Conservation (phyloP, 1,284 basidiomycete species). For the Trichosporon ovoides region DNA sequence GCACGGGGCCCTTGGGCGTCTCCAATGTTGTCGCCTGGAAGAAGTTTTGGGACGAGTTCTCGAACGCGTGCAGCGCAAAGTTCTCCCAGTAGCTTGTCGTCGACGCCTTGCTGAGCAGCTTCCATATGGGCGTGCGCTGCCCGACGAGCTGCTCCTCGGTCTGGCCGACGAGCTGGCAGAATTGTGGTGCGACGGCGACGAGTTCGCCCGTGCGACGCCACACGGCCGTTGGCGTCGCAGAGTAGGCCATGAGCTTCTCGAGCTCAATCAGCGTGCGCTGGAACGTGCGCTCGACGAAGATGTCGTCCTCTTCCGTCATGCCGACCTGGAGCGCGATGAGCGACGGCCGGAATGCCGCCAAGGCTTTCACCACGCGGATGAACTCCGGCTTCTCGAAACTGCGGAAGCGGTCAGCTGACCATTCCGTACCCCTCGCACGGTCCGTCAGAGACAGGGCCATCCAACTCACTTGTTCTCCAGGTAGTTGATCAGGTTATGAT, state of each 20-base stretch:
- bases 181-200: slow-evolving; percentile 91
- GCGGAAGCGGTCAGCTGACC: slow-evolving; percentile 21
- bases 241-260: slow-evolving; percentile 93
- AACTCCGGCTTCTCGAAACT: slow-evolving; percentile 96
- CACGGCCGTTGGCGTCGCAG: slow-evolving; percentile 97
- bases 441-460: no score
- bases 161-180: slow-evolving; percentile 89
- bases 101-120: slow-evolving; percentile 83
- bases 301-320: slow-evolving; percentile 82
- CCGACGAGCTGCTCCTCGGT: slow-evolving; percentile 73
- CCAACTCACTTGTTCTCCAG: slow-evolving; percentile 69
- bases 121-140: slow-evolving; percentile 77
- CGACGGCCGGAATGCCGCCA: slow-evolving; percentile 90
- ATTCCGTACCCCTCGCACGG: slow-evolving; percentile 20
- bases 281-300: slow-evolving; percentile 92
- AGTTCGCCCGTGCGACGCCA: slow-evolving; percentile 98
- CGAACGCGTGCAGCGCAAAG: slow-evolving; percentile 89
- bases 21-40: slow-evolving; percentile 77
- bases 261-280: slow-evolving; percentile 90
- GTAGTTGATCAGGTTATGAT: slow-evolving; percentile 90
- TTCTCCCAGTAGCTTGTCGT: slow-evolving; percentile 94
- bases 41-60: slow-evolving; percentile 90
- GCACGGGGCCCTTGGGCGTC: slow-evolving; percentile 50
- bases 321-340: slow-evolving; percentile 95
- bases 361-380: slow-evolving; percentile 82